Evolutionary conservation across 129 eudicot species (phyloP), one percentile per base, ranked within the genome.

Genomic region (Cynara cardunculus): DNA sequence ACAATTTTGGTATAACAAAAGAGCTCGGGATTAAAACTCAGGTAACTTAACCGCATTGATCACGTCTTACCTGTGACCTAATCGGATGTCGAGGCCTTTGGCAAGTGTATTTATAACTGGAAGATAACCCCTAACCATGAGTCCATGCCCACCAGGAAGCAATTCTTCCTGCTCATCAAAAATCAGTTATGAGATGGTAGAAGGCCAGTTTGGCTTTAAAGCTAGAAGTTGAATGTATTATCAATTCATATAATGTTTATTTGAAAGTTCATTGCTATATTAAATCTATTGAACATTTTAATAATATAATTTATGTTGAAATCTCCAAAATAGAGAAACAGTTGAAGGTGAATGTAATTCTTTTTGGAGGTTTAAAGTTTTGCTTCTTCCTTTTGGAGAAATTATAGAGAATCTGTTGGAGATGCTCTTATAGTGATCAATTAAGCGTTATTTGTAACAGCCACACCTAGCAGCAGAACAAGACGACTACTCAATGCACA

Each of bases 131-230:
- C 97, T 95, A 14, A 92, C 97, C 99, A 96, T 96, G 27, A 96
- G 98, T 70, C 99, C 99, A 67, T 96, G 99, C 41, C 99, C 99
- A 78, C 99, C 99, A 2, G 99, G 97, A 76, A 96, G 94, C 78
- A 96, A 84, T 82, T 86, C 98, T 78, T 96, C 99, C 99, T 95
- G 84, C 65, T 53, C 39, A 73, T 72, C 71, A 81, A 73, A 53
- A 44, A 37, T 22, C 2, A 46, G 24, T 27, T 67, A 69, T 79
- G n/a, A 85, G 73, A 67, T 72, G 22, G 30, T 5, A 2, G 22
- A 56, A n/a, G 8, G 8, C 1, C 1, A 16, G 65, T 61, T 61
- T 61, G 26, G 26, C 26, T 21, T 61, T 61, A 61, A 16, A 61
- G 68, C 68, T 61, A 61, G 22, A 16, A 49, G 62, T 49, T 49